Percentiles rank a stretch among this genome's conserved stretches.
phyloP scores from a whole-genome alignment of 495 filamentous ascomycete genomes.

The Penicillium waksmanii region DNA sequence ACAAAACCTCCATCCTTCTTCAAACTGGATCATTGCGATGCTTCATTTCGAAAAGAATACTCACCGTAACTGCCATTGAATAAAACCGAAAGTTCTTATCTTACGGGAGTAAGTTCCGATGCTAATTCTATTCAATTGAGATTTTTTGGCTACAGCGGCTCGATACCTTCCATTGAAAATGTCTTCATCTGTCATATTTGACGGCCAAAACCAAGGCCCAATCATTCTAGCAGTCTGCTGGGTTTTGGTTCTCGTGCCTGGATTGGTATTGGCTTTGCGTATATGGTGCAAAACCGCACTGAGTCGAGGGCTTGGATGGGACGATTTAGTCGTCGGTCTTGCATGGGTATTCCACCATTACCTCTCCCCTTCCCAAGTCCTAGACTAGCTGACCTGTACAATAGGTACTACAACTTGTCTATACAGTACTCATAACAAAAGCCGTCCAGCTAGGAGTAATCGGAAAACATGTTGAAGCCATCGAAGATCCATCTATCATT shows the following conservation, averaged over 20 bases:
- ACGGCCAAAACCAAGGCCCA: conserved; percentile 12
- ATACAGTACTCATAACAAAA: conserved; percentile 13
- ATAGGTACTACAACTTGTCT: conserved; percentile 15
- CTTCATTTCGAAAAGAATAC: neutral
- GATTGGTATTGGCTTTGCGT: conserved; percentile 13
- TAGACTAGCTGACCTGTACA: neutral
- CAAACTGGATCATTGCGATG: neutral
- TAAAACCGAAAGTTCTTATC: neutral
- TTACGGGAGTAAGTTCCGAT: no score
- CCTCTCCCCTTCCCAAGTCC: neutral
- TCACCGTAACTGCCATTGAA: neutral
- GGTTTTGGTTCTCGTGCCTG: conserved; percentile 18
- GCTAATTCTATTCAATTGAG: no score
- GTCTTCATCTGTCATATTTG: neutral
- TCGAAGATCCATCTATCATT: conserved; percentile 6
- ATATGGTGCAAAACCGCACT: conserved; percentile 18
- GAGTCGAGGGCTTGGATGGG: conserved; percentile 13
- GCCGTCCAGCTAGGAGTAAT: conserved; percentile 18
- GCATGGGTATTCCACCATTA: conserved; percentile 15
- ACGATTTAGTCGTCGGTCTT: conserved; percentile 14
- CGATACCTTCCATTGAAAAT: neutral
- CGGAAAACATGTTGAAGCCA: conserved; percentile 15
- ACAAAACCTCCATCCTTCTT: no score
- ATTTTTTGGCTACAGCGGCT: neutral
- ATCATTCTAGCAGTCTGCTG: conserved; percentile 17